Evolutionary conservation across 192 early-diverging fungal genomes (phyloP), one percentile per base, ranked within the genome.

Genomic region (Umbelopsis isabellina): DNA sequence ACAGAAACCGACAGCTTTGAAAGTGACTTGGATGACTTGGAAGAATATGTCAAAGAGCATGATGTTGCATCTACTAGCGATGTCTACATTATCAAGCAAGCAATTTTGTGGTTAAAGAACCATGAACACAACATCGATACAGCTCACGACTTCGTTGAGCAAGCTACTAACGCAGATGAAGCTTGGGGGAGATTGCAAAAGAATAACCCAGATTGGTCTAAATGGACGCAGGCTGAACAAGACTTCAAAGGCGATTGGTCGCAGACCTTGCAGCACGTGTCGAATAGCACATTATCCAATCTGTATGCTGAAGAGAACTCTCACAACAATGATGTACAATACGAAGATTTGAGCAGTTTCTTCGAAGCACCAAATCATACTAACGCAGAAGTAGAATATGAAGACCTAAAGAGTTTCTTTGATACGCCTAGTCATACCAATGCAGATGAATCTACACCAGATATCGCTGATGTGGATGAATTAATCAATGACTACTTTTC

Each of bases 31-130:
- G 13, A 33, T 33, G 55, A 61, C 11, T 35, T 61, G 25, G 55
- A 61, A 25, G 27, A 16, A 1, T 61, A 61, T 35, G 15, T 61
- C 27, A 33, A 61, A 30, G 27, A 61, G 11, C 18, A 35, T 35
- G 55, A 61, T 30, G 30, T 61, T 35, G 55, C 27, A 18, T 61
- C 55, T 35, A 16, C 37, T 1, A 30, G 55, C 3, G 55, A 61
- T 30, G 55, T 35, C 25, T 61, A 35, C 12, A 61, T 61, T 11
- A 25, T 61, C 30, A 61, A 61, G 55, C 55, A 61, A 35, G 55
- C 55, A 3, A 35, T 61, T 35, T 5, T n/a, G 15, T 61, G 55
- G 55, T 15, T 61, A 12, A 25, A 35, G 3, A 8, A 11, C 13
- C 27, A 61, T 15, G 55, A 61, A 35, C 55, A 61, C 30, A 61